Evolutionary conservation across 2,329 filamentous ascomycete genomes (phyloP).

Genomic region (Microcyclospora tardicrescens): DNA sequence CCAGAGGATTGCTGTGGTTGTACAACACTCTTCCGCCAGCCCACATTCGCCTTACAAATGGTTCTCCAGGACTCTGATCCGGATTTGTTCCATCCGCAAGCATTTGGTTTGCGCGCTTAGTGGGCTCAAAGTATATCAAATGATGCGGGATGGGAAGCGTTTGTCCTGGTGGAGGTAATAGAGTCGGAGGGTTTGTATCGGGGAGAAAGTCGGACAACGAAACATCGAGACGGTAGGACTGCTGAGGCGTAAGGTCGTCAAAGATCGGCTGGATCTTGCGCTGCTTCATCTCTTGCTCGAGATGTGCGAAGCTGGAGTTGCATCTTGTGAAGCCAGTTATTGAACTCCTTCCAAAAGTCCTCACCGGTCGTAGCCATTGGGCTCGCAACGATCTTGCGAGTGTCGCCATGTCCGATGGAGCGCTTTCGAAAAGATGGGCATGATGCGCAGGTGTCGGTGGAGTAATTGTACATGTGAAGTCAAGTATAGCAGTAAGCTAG

Average conservation of each 20-base stretch:
- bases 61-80: constrained; percentile 58
- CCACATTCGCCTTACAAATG: constrained; percentile 74
- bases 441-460: too few relatives aligned
- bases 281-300: constrained; percentile 33
- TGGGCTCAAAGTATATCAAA: constrained; percentile 74
- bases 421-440: background rate
- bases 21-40: constrained; percentile 63
- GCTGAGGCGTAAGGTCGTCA: constrained; percentile 48
- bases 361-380: constrained; percentile 9
- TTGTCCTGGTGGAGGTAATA: constrained; percentile 10
- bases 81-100: constrained; percentile 75
- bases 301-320: constrained; percentile 25
- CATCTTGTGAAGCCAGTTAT: constrained; percentile 9
- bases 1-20: constrained; percentile 19
- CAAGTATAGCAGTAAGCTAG: too few relatives aligned
- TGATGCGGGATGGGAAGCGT: constrained; percentile 55
- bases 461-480: too few relatives aligned
- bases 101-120: constrained; percentile 47
- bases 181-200: constrained; percentile 10
- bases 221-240: constrained; percentile 51
- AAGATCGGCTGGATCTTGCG: constrained; percentile 37
- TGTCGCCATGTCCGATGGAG: constrained; percentile 5
- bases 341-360: background rate
- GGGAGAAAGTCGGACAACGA: constrained; percentile 47
- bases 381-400: constrained; percentile 8